These are phyloP conservation scores for Saturnispora serradocipensis DNA, from an alignment of 805 yeast species.

Conservation along the genomic window DNA sequence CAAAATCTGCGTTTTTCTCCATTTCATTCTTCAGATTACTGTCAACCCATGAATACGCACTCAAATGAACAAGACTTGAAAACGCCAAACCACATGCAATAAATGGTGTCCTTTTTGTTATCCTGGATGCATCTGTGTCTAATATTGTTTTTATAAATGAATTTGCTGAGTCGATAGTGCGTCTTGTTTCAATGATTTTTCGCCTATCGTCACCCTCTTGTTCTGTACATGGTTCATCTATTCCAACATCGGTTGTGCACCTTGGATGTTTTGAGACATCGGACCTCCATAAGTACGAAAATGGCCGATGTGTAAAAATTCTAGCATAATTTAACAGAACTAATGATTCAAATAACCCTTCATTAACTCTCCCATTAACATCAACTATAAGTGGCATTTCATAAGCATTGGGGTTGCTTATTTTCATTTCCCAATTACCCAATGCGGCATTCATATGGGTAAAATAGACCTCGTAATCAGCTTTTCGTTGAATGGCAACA, in stretches of 20 bases:
- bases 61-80: constrained; percentile 41
- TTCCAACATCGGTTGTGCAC: constrained; percentile 26
- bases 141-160: constrained; percentile 37
- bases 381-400: constrained; percentile 35
- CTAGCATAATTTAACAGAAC: constrained; percentile 42
- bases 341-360: constrained; percentile 44
- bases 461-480: constrained; percentile 30
- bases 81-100: constrained; percentile 47
- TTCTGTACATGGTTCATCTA: constrained; percentile 25
- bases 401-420: constrained; percentile 35
- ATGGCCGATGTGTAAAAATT: constrained; percentile 46
- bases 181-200: constrained; percentile 42
- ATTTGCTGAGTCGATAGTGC: constrained; percentile 46
- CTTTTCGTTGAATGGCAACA: constrained; percentile 33
- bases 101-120: constrained; percentile 39
- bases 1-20: neutral
- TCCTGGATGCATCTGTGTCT: constrained; percentile 38
- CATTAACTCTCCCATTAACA: constrained; percentile 37
- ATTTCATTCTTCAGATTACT: constrained; percentile 23
- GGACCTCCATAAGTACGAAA: constrained; percentile 43
- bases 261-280: constrained; percentile 35
- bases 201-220: constrained; percentile 28
- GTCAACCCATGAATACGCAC: constrained; percentile 46
- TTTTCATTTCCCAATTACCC: constrained; percentile 42
- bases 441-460: constrained; percentile 36